Evolutionary conservation across 176 grass and related monocot genomes (phyloP).

Genomic region (Musa troglodytarum): DNA sequence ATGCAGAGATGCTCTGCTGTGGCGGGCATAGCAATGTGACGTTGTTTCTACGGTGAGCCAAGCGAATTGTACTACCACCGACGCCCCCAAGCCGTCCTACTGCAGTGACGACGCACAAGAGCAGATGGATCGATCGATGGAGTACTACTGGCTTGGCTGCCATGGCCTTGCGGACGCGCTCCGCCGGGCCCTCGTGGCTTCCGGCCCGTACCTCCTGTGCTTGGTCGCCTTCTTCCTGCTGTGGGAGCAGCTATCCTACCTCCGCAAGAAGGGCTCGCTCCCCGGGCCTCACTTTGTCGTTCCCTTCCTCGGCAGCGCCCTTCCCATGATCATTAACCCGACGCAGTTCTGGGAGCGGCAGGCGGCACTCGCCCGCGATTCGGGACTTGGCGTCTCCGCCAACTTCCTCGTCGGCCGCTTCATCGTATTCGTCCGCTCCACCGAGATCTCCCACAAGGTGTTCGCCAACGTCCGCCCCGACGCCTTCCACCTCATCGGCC

Average conservation of each 20-base stretch:
- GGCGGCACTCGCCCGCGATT: slow-evolving; percentile 38
- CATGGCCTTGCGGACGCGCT: too few species aligned
- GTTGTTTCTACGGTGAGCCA: too few species aligned
- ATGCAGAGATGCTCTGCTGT: too few species aligned
- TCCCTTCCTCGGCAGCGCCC: slow-evolving; percentile 56
- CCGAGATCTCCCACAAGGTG: slow-evolving; percentile 60
- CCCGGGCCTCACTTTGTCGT: slow-evolving; percentile 43
- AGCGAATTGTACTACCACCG: too few species aligned
- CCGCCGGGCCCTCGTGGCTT: too few species aligned
- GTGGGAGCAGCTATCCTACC: slow-evolving; percentile 62
- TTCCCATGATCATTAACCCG: slow-evolving; percentile 43
- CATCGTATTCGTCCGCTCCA: slow-evolving; percentile 65
- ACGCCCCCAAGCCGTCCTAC: too few species aligned
- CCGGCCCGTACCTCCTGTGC: slow-evolving; percentile 35
- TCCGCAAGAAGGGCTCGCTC: slow-evolving; percentile 54
- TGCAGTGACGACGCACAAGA: too few species aligned
- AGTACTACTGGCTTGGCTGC: too few species aligned
- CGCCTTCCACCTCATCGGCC: slow-evolving; percentile 73
- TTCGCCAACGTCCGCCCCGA: slow-evolving; percentile 79
- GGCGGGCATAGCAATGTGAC: too few species aligned
- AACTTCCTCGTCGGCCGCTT: slow-evolving; percentile 57
- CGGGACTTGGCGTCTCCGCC: slow-evolving; percentile 46
- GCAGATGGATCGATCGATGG: too few species aligned
- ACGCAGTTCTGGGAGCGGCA: slow-evolving; percentile 50
- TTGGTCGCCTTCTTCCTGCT: slow-evolving; percentile 29